Percentiles rank a stretch among this genome's conserved stretches.
Conservation (phyloP, 805 yeast species). For the Brettanomyces bruxellensis region DNA sequence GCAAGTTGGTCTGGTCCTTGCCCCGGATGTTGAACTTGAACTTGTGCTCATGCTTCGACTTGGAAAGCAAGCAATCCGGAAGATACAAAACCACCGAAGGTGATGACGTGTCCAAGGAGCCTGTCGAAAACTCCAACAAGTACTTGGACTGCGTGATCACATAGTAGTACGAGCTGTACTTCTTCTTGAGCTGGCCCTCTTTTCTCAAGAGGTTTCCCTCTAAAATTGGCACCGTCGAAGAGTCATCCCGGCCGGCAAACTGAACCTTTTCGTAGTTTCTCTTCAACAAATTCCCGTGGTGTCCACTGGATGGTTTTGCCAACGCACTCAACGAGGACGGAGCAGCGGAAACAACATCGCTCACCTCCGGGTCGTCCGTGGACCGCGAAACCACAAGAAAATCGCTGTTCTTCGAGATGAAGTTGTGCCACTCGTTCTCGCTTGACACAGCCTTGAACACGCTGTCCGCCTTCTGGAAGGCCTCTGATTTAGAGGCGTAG, state of each 20-base stretch:
- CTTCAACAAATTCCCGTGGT: slow-evolving; percentile 17
- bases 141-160: slow-evolving; percentile 38
- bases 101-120: slow-evolving; percentile 32
- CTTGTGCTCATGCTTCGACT: slow-evolving; percentile 24
- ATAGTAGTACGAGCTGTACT: slow-evolving; percentile 35
- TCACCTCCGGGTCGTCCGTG: background rate
- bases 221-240: slow-evolving; percentile 33
- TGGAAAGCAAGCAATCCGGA: slow-evolving; percentile 35
- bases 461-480: slow-evolving; percentile 22
- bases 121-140: slow-evolving; percentile 37
- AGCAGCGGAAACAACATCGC: slow-evolving; percentile 8
- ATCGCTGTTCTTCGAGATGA: slow-evolving; percentile 24
- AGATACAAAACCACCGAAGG: slow-evolving; percentile 37
- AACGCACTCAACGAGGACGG: slow-evolving; percentile 5
- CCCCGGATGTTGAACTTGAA: slow-evolving; percentile 29
- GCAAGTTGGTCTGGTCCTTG: slow-evolving; percentile 29
- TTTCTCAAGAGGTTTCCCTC: slow-evolving; percentile 39
- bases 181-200: slow-evolving; percentile 33
- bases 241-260: slow-evolving; percentile 32
- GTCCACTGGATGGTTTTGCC: slow-evolving; percentile 4
- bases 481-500: slow-evolving; percentile 20
- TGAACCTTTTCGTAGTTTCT: slow-evolving; percentile 27
- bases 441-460: slow-evolving; percentile 26
- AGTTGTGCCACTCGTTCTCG: slow-evolving; percentile 37
- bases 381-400: slow-evolving; percentile 21